Percentiles rank a stretch among this genome's conserved stretches.
phyloP scores from a whole-genome alignment of 495 filamentous ascomycete species.

The Penicillium desertorum region DNA sequence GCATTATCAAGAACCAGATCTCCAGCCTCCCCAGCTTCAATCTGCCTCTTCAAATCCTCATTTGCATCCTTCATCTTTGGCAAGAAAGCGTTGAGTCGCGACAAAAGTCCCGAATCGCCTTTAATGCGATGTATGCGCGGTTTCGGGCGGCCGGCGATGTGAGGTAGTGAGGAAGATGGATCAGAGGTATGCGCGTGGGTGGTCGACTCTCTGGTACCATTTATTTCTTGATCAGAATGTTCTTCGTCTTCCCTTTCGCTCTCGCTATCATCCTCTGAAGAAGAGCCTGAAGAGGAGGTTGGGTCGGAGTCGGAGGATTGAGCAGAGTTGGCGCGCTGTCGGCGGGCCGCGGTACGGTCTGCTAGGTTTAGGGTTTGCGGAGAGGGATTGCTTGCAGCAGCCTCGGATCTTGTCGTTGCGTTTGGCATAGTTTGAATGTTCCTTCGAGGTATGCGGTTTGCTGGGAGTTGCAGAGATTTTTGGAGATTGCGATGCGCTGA shows the following conservation, averaged over 20 bases:
- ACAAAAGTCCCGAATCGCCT: constrained; percentile 33
- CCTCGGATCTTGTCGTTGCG: background rate
- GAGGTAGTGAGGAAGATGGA: constrained; percentile 25
- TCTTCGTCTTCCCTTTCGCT: constrained; percentile 26
- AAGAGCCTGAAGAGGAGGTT: constrained; percentile 43
- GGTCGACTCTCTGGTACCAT: background rate
- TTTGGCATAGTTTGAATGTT: background rate
- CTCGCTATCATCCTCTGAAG: constrained; percentile 28
- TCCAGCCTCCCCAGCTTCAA: constrained; percentile 37
- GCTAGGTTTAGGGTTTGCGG: constrained; percentile 16
- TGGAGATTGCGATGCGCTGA: background rate
- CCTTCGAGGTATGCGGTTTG: background rate
- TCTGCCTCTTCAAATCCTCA: constrained; percentile 44
- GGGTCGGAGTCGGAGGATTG: constrained; percentile 34
- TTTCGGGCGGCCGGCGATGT: constrained; percentile 36
- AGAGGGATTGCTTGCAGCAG: background rate
- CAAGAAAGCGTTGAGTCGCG: constrained; percentile 46
- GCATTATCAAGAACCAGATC: constrained; percentile 41
- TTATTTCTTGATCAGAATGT: constrained; percentile 12
- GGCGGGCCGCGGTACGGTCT: constrained; percentile 5
- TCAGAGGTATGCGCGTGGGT: background rate
- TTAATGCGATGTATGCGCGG: constrained; percentile 37
- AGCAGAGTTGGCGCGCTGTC: background rate
- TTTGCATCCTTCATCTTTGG: constrained; percentile 51
- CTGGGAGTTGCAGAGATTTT: constrained; percentile 8